Base-by-base conservation (phyloP, 495 filamentous ascomycete species). In the Lophiostoma macrostomum region DNA sequence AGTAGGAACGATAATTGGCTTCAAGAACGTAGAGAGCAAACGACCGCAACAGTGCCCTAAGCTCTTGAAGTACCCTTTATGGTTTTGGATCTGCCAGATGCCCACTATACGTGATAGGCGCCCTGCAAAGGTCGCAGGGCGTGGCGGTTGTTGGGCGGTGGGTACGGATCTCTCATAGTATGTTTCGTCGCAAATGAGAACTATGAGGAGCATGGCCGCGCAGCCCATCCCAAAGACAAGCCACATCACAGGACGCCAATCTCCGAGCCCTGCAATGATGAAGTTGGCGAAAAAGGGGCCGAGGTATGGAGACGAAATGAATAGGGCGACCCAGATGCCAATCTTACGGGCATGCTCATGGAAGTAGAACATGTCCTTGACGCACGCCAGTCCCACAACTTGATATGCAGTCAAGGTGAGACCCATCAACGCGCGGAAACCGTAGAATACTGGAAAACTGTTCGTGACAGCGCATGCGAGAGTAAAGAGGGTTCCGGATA, bases 61-160 rank as follows among this genome's bases (percentile, higher is more conserved):
- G 0, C 29, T 49, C 50, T 54, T 60, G 56, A 60, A 60, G 37
- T 60, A 60, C 13, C 56, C 56, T 1, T 28, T 38, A 22, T 95
- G 3, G 90, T 84, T 69, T 64, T 74, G 55, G 70, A 90, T 67
- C 69, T 89, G 27, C 81, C 82, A 20, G 81, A 90, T 68, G 83
- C 80, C 63, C 91, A n/a, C 71, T 68, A 11, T 86, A 90, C 53
- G 84, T 89, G 11, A 81, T 75, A 65, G 19, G 11, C 56, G 20
- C 10, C 56, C 56, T 3, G 39, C 50, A 11, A 54, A 38, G 2
- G 56, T 60, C 16, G 49, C 25, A 2, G 50, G 56, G 1, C 64
- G 66, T 3, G 71, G 52, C 22, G 76, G 73, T 27, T 77, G 79
- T 38, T 76, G 63, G 2, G 58, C 66, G 7, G 53, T 48, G 2